phyloP scores from a whole-genome alignment of 495 filamentous ascomycete genomes.

The Hamigera avellanea region DNA sequence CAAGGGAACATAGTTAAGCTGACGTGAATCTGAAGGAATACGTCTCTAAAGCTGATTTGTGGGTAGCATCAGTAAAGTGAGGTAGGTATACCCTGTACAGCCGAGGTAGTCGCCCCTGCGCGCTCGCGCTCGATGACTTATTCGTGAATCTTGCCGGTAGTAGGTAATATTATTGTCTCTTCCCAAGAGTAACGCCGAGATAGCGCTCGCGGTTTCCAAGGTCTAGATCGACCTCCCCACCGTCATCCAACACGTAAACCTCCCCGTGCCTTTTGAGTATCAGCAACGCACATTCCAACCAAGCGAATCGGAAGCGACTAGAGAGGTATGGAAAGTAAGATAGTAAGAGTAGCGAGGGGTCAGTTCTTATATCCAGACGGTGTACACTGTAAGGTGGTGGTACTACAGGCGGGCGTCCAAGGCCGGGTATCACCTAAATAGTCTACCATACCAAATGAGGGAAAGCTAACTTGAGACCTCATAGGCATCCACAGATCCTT shows the following conservation, averaged over 20 bases:
- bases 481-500: too few relatives aligned
- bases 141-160: conserved; percentile 89
- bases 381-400: too few relatives aligned
- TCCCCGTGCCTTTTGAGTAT: conserved; percentile 60
- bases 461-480: too few relatives aligned
- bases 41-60: conserved; percentile 72
- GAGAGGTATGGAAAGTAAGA: too few relatives aligned
- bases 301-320: too few relatives aligned
- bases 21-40: conserved; percentile 74
- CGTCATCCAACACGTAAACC: conserved; percentile 62
- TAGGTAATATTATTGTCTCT: conserved; percentile 86
- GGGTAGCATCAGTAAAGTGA: conserved; percentile 80
- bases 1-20: too few relatives aligned
- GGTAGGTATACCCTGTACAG: conserved; percentile 79
- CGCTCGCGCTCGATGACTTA: conserved; percentile 72
- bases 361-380: too few relatives aligned
- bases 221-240: conserved; percentile 82
- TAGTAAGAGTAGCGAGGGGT: too few relatives aligned
- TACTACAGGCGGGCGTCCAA: too few relatives aligned
- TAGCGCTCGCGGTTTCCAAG: conserved; percentile 93
- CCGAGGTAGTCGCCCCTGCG: conserved; percentile 78
- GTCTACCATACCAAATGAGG: too few relatives aligned
- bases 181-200: conserved; percentile 56
- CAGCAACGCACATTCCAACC: too few relatives aligned
- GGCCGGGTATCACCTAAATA: too few relatives aligned